Base-by-base conservation (phyloP, 352 stramenopile species). In the Synura sp. region DNA sequence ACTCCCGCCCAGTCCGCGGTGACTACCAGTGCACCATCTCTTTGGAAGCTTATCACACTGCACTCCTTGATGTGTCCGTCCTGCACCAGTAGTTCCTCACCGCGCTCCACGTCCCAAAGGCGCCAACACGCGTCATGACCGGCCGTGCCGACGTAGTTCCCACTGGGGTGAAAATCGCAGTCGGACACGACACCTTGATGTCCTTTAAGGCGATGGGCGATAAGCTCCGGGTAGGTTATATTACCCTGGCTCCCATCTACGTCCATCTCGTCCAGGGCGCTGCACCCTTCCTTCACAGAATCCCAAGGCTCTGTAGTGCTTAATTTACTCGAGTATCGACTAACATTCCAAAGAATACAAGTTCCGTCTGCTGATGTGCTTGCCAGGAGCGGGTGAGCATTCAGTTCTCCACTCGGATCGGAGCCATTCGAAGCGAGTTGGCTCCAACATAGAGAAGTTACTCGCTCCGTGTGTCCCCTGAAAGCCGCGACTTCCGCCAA, bases 111-210 rank as follows among this genome's bases (percentile, higher is more conserved):
- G 83, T 99, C 94, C 94, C 94, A 99, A 17, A 99, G 86, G n/a
- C 95, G 86, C 94, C 94, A 98, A 25, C 94, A 97, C 79, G 97
- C 90, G 83, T 99, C 95, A 81, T 97, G 98, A 82, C 90, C 96
- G 9, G 93, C 97, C 5, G 93, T 98, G 29, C 88, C 94, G 3
- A 98, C 85, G 80, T 92, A 92, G 42, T 90, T 81, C 15, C 94
- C 92, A n/a, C 88, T 84, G 1, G 95, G 94, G 85, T 98, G 95
- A 81, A 98, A 98, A 5, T 90, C 92, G 27, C 97, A 88, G 75
- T 80, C 84, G 60, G 84, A 89, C 9, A 94, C 79, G 31, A 88
- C 83, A 42, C 83, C 80, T 25, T 79, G 79, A 70, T 93, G 88
- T 36, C 89, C 89, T 77, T 83, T 83, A n/a, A 92, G 80, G 80